These are phyloP conservation scores for Bromus sterilis DNA, from an alignment of 176 grass and related monocot species.

Conservation along the genomic window DNA sequence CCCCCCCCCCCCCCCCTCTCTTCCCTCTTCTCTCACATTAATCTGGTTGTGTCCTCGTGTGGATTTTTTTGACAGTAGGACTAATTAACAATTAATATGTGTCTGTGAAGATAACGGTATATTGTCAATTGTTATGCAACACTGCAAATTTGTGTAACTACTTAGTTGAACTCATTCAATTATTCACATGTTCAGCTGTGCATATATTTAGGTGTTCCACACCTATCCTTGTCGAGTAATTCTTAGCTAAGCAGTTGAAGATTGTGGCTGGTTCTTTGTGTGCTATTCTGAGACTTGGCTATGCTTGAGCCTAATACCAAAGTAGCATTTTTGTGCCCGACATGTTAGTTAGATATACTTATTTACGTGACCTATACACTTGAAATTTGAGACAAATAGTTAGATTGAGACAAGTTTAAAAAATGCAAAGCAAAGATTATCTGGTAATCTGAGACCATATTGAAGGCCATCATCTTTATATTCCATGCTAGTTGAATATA, in stretches of 20 bases:
- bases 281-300: not conserved
- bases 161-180: not conserved
- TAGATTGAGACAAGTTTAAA: not conserved
- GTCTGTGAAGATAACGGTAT: not conserved
- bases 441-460: not conserved
- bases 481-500: not conserved
- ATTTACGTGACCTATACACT: constrained; percentile 9
- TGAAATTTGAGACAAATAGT: not conserved
- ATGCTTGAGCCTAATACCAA: not conserved
- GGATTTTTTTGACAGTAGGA: not conserved
- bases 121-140: not conserved
- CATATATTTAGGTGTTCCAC: too few species aligned
- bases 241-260: not conserved
- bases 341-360: not conserved
- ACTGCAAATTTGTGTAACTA: not conserved
- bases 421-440: not conserved
- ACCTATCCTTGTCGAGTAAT: not conserved
- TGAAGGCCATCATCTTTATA: not conserved
- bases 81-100: not conserved
- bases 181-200: too few species aligned
- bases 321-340: not conserved
- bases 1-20: not conserved
- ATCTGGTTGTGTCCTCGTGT: not conserved
- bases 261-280: not conserved
- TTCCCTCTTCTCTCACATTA: not conserved